phyloP scores from a whole-genome alignment of 306 rosid genomes.

The barrel medic (Medicago truncatula) region MtrunA17r5.0-ANR NC_053044.1:44478001-44478500 shows the following conservation, averaged over 20 bases:
- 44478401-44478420: constrained; percentile 49
- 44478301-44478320: neutral
- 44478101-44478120: constrained; percentile 36
- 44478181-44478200: neutral
- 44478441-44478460: constrained; percentile 29
- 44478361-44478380: constrained; percentile 37
- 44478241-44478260: neutral
- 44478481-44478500: constrained; percentile 7
- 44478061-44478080: constrained; percentile 76
- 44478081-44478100: constrained; percentile 56
- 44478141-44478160: neutral
- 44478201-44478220: constrained; percentile 5
- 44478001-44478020: constrained; percentile 71
- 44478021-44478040: constrained; percentile 69
- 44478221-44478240: neutral
- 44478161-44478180: neutral
- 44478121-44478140: constrained; percentile 29
- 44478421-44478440: constrained; percentile 60
- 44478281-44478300: constrained; percentile 7
- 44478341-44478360: constrained; percentile 35
- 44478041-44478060: constrained; percentile 68
- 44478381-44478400: constrained; percentile 48
- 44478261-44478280: constrained; percentile 37
- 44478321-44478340: constrained; percentile 22
- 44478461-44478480: constrained; percentile 35